Evolutionary conservation across 1,284 basidiomycete species (phyloP).

Genomic region (Sphaerobolus stellatus): DNA sequence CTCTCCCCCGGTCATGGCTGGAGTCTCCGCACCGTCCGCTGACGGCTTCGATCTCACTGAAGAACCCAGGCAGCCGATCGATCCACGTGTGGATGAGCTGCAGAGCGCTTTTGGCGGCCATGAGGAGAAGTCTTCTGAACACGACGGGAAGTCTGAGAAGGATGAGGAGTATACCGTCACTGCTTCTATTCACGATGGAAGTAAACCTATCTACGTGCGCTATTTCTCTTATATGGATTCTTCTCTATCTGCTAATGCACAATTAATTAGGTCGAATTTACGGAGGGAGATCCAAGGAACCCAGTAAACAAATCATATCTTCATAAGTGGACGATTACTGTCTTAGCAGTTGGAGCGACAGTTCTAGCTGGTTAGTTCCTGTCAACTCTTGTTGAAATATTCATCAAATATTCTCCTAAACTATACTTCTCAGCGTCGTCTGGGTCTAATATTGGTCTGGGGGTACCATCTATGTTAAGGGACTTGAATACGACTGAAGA

Average conservation of each 20-base stretch:
- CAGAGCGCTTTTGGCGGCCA: no score
- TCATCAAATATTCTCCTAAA: no score
- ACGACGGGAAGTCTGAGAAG: not conserved
- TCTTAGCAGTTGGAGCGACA: not conserved
- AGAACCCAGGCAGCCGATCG: not conserved
- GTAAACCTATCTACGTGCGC: not conserved
- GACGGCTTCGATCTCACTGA: not conserved
- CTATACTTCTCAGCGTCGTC: conserved; percentile 46
- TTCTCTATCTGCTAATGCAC: no score
- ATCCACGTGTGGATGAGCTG: not conserved
- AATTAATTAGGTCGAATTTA: not conserved
- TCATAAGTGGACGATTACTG: not conserved
- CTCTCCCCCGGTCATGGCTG: no score
- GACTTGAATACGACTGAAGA: conserved; percentile 61
- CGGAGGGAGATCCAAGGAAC: not conserved
- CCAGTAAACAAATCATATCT: not conserved
- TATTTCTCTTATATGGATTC: no score
- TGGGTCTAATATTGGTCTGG: conserved; percentile 55
- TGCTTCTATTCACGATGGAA: no score
- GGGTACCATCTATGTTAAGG: conserved; percentile 58
- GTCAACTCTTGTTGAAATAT: no score
- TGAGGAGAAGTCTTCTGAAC: not conserved
- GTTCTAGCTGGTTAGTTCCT: not conserved
- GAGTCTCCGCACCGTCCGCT: no score
- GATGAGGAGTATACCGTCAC: not conserved